phyloP scores from a whole-genome alignment of 179 eudicot species.

The Beta corolliflora region DNA sequence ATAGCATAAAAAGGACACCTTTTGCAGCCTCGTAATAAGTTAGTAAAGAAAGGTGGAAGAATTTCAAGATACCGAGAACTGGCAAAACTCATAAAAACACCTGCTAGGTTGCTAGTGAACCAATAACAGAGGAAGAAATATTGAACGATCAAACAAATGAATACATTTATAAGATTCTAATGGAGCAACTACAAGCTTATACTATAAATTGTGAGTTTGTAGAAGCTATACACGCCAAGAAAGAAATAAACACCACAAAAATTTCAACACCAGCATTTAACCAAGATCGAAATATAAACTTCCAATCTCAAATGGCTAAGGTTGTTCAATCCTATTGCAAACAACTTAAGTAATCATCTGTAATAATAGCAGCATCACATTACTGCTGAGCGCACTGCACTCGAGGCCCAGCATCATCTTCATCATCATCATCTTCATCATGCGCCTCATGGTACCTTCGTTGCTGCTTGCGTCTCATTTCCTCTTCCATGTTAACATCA shows the following conservation, averaged over 20 bases:
- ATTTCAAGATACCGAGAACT: no score
- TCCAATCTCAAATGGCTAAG: not conserved
- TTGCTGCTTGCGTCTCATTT: slow-evolving; percentile 21
- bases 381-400: slow-evolving; percentile 71
- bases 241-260: not conserved
- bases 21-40: no score
- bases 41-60: no score
- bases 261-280: slow-evolving; percentile 3
- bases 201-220: not conserved
- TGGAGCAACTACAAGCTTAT: slow-evolving; percentile 1
- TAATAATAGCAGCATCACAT: not conserved
- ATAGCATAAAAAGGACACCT: no score
- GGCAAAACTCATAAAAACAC: not conserved
- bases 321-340: not conserved
- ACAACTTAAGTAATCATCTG: no score
- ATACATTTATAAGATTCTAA: not conserved
- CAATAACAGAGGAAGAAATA: not conserved
- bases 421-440: slow-evolving; percentile 60
- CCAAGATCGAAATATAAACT: not conserved
- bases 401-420: slow-evolving; percentile 37
- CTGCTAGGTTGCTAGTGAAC: not conserved
- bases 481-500: slow-evolving; percentile 56
- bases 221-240: slow-evolving; percentile 9
- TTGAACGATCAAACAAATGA: not conserved
- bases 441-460: slow-evolving; percentile 46